These are phyloP conservation scores for Komagataella phaffii DNA, from an alignment of 805 yeast genomes.

Conservation along the genomic window DNA sequence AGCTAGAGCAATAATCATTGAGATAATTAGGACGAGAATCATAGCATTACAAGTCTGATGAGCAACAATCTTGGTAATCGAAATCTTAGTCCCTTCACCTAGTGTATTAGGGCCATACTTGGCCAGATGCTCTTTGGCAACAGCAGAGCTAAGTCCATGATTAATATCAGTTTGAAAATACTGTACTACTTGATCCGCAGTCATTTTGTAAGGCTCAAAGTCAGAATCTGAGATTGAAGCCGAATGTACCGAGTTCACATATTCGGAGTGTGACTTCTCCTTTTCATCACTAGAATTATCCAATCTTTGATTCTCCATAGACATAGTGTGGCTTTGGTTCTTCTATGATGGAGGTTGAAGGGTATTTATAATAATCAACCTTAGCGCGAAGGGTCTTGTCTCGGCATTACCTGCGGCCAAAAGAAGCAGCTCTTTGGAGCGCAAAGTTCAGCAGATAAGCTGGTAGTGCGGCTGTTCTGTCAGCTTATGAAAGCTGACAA, in stretches of 20 bases:
- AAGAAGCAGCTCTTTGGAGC: background rate
- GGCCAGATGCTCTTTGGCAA: slow-evolving; percentile 15
- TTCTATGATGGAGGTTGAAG: background rate
- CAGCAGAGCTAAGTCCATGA: slow-evolving; percentile 30
- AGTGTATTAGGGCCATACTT: slow-evolving; percentile 45
- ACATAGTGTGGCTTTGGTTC: background rate
- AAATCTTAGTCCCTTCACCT: slow-evolving; percentile 45
- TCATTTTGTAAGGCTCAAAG: background rate
- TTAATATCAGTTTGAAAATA: slow-evolving; percentile 21
- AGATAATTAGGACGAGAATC: slow-evolving; percentile 58
- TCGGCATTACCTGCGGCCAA: background rate
- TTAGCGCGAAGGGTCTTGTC: background rate
- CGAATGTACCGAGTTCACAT: background rate
- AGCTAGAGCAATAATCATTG: slow-evolving; percentile 60
- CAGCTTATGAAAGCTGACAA: background rate
- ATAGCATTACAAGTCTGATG: slow-evolving; percentile 69
- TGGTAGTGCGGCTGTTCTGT: background rate
- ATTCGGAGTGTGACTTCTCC: background rate
- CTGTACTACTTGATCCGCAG: background rate
- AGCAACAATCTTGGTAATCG: slow-evolving; percentile 38
- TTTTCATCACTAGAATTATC: background rate
- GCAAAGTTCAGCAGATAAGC: background rate
- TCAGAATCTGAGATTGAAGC: background rate
- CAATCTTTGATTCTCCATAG: background rate
- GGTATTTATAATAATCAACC: background rate